Base-by-base conservation (phyloP, 805 yeast genomes). In the Candida saitoana region DNA sequence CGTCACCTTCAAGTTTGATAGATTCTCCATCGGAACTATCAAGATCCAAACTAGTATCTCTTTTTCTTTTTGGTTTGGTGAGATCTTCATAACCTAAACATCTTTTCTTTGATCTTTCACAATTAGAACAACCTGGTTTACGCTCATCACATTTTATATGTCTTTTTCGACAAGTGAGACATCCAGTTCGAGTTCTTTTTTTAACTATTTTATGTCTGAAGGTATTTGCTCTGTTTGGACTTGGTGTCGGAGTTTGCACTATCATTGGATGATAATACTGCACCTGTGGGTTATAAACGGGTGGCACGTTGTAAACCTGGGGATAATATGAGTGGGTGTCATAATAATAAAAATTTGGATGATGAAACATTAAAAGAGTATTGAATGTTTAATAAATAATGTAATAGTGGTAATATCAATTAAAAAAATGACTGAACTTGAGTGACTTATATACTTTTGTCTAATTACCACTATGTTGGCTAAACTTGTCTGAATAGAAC, bases 91-190 rank as follows among this genome's bases (percentile, higher is more conserved):
- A 82, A 5, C 87, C 88, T 11, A 77, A 60, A 50, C 88, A 82
- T 9, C 72, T 71, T 43, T 82, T 79, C 53, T 76, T 76, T 18
- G 79, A 69, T 43, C 81, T 73, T 49, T 77, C 80, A 56, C 89
- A 82, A 52, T 82, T 82, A 49, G 65, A 67, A 56, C 88, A 82
- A 44, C 72, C 67, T 2, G 87, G 87, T 50, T 78, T 81, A 38
- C 79, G 59, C 61, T 82, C 89, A 58, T 82, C 89, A 59, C 89
- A 82, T 63, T 82, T 82, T 53, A 82, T 80, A 31, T 87, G 65
- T 45, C 88, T 63, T 54, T 78, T 74, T 27, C 88, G 69, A 56
- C 89, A 83, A 1, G 89, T 83, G 41, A 80, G 59, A 55, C 89
- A 83, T 2, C 89, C 89, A 0, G 87, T 81, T 51, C 84, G 68